phyloP scores from a whole-genome alignment of 2,329 filamentous ascomycete genomes.

The Sarocladiaceae sp. region DNA sequence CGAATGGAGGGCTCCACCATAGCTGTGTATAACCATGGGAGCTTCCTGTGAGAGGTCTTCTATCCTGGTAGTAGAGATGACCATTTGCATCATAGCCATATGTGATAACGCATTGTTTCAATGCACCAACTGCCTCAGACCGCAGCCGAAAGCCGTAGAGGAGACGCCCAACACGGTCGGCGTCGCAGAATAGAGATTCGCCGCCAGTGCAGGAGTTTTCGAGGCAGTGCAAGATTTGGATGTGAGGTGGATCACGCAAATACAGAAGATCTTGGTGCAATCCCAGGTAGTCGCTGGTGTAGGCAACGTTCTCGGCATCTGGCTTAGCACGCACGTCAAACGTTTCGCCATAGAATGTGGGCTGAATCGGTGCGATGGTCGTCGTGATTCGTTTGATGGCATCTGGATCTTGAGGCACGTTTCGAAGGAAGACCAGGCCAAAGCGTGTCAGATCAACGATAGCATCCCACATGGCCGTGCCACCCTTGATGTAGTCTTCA shows the following conservation, averaged over 20 bases:
- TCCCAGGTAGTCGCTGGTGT: slow-evolving; percentile 76
- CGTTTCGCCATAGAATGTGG: slow-evolving; percentile 86
- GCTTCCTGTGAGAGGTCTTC: slow-evolving; percentile 56
- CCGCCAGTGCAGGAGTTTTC: slow-evolving; percentile 76
- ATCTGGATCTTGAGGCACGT: slow-evolving; percentile 64
- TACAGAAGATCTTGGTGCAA: slow-evolving; percentile 95
- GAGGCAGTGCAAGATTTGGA: slow-evolving; percentile 88
- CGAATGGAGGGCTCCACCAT: slow-evolving; percentile 77
- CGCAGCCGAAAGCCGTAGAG: slow-evolving; percentile 20
- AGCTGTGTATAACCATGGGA: no score
- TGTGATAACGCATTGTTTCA: slow-evolving; percentile 43
- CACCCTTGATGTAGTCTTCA: slow-evolving; percentile 64
- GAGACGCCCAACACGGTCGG: slow-evolving; percentile 53
- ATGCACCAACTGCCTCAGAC: slow-evolving; percentile 22
- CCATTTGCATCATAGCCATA: slow-evolving; percentile 69
- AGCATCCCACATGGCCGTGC: slow-evolving; percentile 51
- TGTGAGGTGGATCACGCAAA: slow-evolving; percentile 70
- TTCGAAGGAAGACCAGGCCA: slow-evolving; percentile 73
- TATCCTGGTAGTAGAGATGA: slow-evolving; percentile 60
- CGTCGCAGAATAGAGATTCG: slow-evolving; percentile 81
- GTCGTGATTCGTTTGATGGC: slow-evolving; percentile 65
- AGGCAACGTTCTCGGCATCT: slow-evolving; percentile 84
- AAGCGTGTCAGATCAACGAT: slow-evolving; percentile 59
- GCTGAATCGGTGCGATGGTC: slow-evolving; percentile 72
- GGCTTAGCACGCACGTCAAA: slow-evolving; percentile 86